Conservation (phyloP, 768 basidiomycete species). For the Floccularia luteovirens region DNA sequence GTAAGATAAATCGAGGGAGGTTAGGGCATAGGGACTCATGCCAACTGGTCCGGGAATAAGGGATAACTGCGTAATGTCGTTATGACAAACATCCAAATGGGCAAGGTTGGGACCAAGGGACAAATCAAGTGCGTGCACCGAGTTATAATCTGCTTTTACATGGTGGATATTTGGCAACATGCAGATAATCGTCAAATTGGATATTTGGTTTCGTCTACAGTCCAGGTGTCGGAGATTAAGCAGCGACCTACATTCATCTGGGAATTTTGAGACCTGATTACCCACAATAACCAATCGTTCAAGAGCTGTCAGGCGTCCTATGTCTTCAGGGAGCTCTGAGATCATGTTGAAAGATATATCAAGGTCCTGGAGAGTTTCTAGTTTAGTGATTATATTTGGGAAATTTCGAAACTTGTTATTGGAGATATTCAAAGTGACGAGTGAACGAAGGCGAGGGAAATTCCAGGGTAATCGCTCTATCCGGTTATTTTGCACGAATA, state of each 20-base stretch:
- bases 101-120: constrained; percentile 60
- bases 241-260: constrained; percentile 49
- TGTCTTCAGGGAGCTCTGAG: constrained; percentile 69
- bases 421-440: constrained; percentile 84
- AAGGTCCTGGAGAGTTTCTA: constrained; percentile 71
- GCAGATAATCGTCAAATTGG: constrained; percentile 63
- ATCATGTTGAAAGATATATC: constrained; percentile 95
- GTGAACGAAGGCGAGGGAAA: constrained; percentile 64
- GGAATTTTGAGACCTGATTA: constrained; percentile 72
- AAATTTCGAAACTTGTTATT: constrained; percentile 87
- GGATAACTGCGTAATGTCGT: constrained; percentile 80
- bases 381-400: constrained; percentile 67
- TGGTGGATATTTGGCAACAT: constrained; percentile 60
- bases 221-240: constrained; percentile 65
- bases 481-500: constrained; percentile 87
- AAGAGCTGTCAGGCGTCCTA: constrained; percentile 62
- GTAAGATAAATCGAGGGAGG: constrained; percentile 77
- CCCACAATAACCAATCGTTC: constrained; percentile 78
- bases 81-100: constrained; percentile 72
- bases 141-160: constrained; percentile 78
- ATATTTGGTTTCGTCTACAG: constrained; percentile 78
- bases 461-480: constrained; percentile 82
- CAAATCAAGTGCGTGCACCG: constrained; percentile 73
- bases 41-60: constrained; percentile 43
- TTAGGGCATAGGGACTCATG: constrained; percentile 48